Percentiles rank a stretch among this genome's conserved stretches.
Evolutionary conservation across 192 early-diverging fungal species (phyloP).

Genomic region (Rhizophagus clarus): DNA sequence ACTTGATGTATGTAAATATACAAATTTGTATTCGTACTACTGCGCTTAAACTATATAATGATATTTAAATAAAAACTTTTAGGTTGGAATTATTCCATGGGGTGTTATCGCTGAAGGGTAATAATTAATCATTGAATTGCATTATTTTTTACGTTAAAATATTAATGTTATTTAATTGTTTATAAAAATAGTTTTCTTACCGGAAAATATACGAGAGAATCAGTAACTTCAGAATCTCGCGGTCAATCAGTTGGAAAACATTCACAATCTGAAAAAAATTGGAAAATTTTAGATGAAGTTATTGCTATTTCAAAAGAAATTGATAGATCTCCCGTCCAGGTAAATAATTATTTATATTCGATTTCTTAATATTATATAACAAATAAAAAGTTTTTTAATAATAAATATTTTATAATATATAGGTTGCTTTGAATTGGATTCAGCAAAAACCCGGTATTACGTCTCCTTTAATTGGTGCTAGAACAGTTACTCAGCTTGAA

Average conservation of each 20-base stretch:
- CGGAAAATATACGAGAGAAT: background rate
- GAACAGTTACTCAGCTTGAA: conserved; percentile 39
- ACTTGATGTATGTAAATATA: conserved; percentile 28
- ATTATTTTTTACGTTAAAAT: too few relatives aligned
- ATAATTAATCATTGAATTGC: too few relatives aligned
- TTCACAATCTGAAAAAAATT: too few relatives aligned
- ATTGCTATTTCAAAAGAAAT: too few relatives aligned
- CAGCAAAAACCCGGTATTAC: conserved; percentile 48
- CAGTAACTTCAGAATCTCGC: too few relatives aligned
- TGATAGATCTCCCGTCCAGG: conserved; percentile 43
- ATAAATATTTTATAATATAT: conserved; percentile 45
- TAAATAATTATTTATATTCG: background rate
- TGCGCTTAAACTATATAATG: background rate
- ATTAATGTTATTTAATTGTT: too few relatives aligned
- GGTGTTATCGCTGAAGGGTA: background rate
- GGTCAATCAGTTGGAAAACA: too few relatives aligned
- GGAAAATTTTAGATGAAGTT: too few relatives aligned
- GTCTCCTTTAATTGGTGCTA: conserved; percentile 39
- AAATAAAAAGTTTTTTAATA: background rate
- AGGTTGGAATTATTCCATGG: background rate
- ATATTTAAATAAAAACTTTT: too few relatives aligned
- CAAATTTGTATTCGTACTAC: background rate
- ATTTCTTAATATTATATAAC: background rate
- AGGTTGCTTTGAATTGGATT: too few relatives aligned
- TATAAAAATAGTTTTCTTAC: background rate